These are phyloP conservation scores for Penicillium nucicola DNA, from an alignment of 495 filamentous ascomycete genomes.

Conservation along the genomic window DNA sequence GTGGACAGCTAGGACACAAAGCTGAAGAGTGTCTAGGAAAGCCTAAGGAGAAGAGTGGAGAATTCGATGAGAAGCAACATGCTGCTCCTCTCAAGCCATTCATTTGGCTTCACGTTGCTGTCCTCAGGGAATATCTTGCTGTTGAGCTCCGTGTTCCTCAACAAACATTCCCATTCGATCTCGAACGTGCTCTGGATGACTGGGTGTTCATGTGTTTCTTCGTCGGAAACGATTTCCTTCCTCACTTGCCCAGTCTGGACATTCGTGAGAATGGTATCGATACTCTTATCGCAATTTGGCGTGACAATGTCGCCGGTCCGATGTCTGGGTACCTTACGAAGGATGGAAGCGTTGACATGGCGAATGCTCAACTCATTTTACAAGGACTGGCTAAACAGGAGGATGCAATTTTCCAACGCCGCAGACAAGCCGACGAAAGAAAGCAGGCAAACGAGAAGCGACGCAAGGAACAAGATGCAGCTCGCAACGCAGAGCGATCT, in stretches of 20 bases:
- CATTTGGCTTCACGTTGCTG: conserved; percentile 94
- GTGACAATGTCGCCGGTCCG: conserved; percentile 71
- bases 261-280: conserved; percentile 98
- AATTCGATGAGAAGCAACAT: conserved; percentile 80
- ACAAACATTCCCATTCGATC: conserved; percentile 77
- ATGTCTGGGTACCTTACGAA: conserved; percentile 97
- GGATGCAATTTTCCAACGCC: conserved; percentile 85
- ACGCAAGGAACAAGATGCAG: conserved; percentile 65
- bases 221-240: conserved; percentile 98
- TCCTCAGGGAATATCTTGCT: conserved; percentile 90
- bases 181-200: conserved; percentile 96
- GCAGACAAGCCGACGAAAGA: conserved; percentile 78
- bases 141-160: conserved; percentile 80
- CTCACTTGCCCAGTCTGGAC: conserved; percentile 92
- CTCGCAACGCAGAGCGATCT: conserved; percentile 47
- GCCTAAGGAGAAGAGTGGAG: conserved; percentile 78
- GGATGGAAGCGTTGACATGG: conserved; percentile 87
- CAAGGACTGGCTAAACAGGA: conserved; percentile 90
- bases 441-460: conserved; percentile 73
- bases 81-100: conserved; percentile 75
- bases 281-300: conserved; percentile 92
- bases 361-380: conserved; percentile 83
- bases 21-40: conserved; percentile 79
- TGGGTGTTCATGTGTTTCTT: conserved; percentile 99
- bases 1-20: conserved; percentile 87